Evolutionary conservation across 2,329 filamentous ascomycete species (phyloP), one percentile per base, ranked within the genome.

Genomic region (Aspergillus sp.): DNA sequence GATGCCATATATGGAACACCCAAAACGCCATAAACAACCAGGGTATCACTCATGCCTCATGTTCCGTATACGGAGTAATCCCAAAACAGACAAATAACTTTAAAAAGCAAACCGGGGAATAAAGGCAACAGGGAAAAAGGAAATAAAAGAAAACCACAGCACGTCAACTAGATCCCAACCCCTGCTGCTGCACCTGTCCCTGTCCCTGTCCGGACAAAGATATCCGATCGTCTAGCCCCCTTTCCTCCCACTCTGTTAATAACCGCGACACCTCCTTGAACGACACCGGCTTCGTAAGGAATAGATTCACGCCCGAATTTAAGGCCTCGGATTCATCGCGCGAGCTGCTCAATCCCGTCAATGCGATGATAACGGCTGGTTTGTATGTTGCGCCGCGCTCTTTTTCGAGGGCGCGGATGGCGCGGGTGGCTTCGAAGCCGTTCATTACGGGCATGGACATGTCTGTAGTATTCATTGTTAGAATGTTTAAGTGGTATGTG

Each of bases 371-470:
- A 21, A 74, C 72, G 4, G 75, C 74, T 1, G 73, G 70, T 11
- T 63, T 63, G 36, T 62, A 65, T 54, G 70, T 32, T 13, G 52
- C 68, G 44, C 71, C 70, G 5, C 67, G 63, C 38, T 78, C 75
- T 58, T 68, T 75, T 58, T 79, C 77, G n/a, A 76, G 66, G 8
- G 72, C 64, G 10, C 80, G 77, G 53, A 82, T 82, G n/a, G 75
- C 74, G 7, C 78, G 75, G 5, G 80, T 80, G 2, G 80, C 77
- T 64, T 80, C 76, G 51, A 81, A 80, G 1, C 80, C 80, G 62
- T 81, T 77, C 77, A 81, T 80, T 5, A 80, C 74, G 0, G 80
- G 80, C 79, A 82, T 82, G 2, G 75, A 77, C 38, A 81, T 79
- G 52, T 81, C 77, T 72, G 27, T 39, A 25, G 32, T 19, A 19